A percentile compares a stretch with the other conserved stretches of the same genome.
Conservation (phyloP, 306 rosid genomes). For the Phaseolus lunatus region DNA sequence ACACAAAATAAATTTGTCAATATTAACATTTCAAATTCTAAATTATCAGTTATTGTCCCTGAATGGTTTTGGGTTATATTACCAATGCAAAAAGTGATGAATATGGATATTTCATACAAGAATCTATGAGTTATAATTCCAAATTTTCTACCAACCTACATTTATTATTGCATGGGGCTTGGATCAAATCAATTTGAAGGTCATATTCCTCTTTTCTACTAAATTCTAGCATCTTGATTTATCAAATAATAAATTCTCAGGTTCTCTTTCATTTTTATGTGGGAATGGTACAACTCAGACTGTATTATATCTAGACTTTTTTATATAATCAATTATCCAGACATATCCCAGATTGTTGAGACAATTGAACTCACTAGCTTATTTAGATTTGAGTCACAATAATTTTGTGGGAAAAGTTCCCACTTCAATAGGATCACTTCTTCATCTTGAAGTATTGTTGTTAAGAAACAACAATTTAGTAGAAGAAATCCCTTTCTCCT, state of each 20-base stretch:
- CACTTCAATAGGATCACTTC: background rate
- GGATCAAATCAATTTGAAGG: conserved; percentile 3
- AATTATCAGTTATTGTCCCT: background rate
- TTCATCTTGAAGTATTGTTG: background rate
- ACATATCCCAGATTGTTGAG: conserved; percentile 34
- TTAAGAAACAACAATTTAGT: background rate
- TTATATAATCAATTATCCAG: conserved; percentile 1
- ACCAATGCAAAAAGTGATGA: fast-evolving
- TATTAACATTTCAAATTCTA: conserved; percentile 3
- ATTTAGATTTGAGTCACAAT: background rate
- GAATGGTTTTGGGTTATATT: conserved; percentile 30
- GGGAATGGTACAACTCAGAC: fast-evolving
- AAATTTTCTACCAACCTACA: background rate
- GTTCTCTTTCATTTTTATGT: background rate
- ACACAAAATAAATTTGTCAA: fast-evolving
- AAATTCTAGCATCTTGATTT: background rate
- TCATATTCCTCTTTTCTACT: conserved; percentile 24
- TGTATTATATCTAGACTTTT: background rate
- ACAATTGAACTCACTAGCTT: background rate
- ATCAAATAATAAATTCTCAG: background rate
- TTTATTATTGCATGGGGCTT: background rate
- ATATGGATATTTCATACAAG: background rate
- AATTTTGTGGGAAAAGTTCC: too few relatives aligned
- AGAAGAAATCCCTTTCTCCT: background rate
- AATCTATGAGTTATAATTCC: background rate